These are phyloP conservation scores for Phytopythium montanum DNA, from an alignment of 352 stramenopile species.

Conservation along the genomic window DNA sequence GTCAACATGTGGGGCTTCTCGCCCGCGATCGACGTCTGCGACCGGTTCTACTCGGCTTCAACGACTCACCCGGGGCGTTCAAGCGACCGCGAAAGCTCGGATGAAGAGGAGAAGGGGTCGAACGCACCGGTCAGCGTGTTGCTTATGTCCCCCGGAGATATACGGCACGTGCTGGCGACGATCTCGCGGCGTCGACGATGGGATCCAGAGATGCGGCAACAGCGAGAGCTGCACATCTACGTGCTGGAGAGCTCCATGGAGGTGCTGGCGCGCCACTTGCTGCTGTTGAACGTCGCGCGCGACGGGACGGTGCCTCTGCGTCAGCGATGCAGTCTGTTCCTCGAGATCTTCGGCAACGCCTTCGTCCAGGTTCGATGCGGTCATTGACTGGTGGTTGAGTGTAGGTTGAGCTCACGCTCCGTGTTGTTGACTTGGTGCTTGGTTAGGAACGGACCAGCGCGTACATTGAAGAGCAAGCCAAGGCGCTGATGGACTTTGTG, in stretches of 20 bases:
- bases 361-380: constrained; percentile 59
- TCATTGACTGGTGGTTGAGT: background rate
- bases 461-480: constrained; percentile 80
- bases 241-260: constrained; percentile 86
- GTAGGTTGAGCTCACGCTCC: background rate
- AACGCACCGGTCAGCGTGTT: constrained; percentile 45
- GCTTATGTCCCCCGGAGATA: constrained; percentile 64
- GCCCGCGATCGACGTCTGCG: constrained; percentile 63
- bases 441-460: constrained; percentile 66
- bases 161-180: constrained; percentile 67
- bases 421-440: background rate
- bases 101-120: constrained; percentile 12
- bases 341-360: constrained; percentile 94
- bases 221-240: constrained; percentile 81
- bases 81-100: background rate
- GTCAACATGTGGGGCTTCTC: constrained; percentile 88
- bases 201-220: constrained; percentile 15
- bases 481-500: constrained; percentile 66
- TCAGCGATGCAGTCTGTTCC: constrained; percentile 85
- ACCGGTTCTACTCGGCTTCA: constrained; percentile 11
- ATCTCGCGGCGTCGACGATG: constrained; percentile 45
- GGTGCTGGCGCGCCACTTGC: constrained; percentile 81
- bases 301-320: constrained; percentile 88
- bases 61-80: background rate
- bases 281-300: constrained; percentile 84